phyloP scores from a whole-genome alignment of 2,329 filamentous ascomycete genomes.

The Ophiostoma triangulosporum region DNA sequence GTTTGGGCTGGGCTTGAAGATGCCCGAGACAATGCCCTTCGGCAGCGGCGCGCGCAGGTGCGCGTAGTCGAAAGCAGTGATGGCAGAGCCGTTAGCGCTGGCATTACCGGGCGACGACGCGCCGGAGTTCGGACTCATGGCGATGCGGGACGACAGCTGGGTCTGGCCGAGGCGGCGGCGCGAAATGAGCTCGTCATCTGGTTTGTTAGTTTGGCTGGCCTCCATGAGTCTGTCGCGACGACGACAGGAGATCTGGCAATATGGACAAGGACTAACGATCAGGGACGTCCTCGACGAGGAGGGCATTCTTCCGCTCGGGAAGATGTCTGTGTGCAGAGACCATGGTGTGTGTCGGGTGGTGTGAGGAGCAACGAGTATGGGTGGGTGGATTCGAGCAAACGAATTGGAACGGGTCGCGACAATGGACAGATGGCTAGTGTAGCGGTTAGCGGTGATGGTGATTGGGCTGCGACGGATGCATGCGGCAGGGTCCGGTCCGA shows the following conservation, averaged over 20 bases:
- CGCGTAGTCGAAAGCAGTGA: constrained; percentile 88
- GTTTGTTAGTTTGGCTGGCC: constrained; percentile 1
- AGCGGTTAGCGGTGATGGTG: background rate
- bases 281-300: constrained; percentile 39
- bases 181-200: constrained; percentile 62
- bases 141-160: constrained; percentile 68
- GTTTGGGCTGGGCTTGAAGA: constrained; percentile 79
- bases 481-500: constrained; percentile 2
- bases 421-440: constrained; percentile 2
- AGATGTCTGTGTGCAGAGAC: constrained; percentile 13
- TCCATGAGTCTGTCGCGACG: too few relatives aligned
- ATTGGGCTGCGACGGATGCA: constrained; percentile 1
- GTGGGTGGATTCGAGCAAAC: background rate
- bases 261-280: constrained; percentile 35
- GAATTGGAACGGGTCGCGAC: constrained; percentile 2
- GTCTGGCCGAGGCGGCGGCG: constrained; percentile 87
- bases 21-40: constrained; percentile 81
- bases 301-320: constrained; percentile 39
- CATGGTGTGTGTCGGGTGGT: constrained; percentile 13
- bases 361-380: background rate
- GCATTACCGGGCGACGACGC: constrained; percentile 45
- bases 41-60: constrained; percentile 87
- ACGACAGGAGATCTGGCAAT: too few relatives aligned
- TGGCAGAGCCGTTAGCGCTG: constrained; percentile 56
- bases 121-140: constrained; percentile 22